phyloP scores from a whole-genome alignment of 140 eudicot species.

The Ambrosia hybrid region DNA sequence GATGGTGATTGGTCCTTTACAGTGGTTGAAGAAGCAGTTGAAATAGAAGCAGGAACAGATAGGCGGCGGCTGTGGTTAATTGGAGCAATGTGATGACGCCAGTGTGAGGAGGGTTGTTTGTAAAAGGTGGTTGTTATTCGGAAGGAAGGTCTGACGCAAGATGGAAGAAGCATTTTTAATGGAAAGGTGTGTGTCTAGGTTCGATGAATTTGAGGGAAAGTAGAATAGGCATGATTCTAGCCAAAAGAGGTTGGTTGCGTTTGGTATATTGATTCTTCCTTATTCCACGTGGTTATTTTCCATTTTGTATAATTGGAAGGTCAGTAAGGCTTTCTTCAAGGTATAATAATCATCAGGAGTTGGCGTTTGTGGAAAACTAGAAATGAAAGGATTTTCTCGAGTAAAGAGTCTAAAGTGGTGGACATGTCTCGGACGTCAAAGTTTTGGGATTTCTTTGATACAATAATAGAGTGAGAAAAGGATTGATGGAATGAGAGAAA shows the following conservation, averaged over 20 bases:
- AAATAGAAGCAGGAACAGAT: constrained; percentile 36
- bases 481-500: too few relatives aligned
- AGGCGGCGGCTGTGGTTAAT: background rate
- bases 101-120: constrained; percentile 15
- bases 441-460: too few relatives aligned
- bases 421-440: too few relatives aligned
- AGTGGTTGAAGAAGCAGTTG: constrained; percentile 37
- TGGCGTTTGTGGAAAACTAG: too few relatives aligned
- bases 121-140: background rate
- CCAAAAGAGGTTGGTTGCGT: background rate
- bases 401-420: too few relatives aligned
- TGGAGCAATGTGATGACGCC: constrained; percentile 16
- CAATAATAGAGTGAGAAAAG: too few relatives aligned
- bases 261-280: background rate
- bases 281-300: background rate
- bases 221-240: constrained; percentile 23
- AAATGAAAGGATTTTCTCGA: too few relatives aligned
- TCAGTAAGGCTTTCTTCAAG: too few relatives aligned
- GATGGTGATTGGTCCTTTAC: constrained; percentile 30
- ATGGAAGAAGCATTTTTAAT: constrained; percentile 28
- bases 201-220: constrained; percentile 16
- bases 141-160: constrained; percentile 26
- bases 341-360: too few relatives aligned
- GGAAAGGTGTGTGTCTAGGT: constrained; percentile 22
- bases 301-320: too few relatives aligned